phyloP scores from a whole-genome alignment of 2,329 filamentous ascomycete genomes.

The Scedosporium boydii region DNA sequence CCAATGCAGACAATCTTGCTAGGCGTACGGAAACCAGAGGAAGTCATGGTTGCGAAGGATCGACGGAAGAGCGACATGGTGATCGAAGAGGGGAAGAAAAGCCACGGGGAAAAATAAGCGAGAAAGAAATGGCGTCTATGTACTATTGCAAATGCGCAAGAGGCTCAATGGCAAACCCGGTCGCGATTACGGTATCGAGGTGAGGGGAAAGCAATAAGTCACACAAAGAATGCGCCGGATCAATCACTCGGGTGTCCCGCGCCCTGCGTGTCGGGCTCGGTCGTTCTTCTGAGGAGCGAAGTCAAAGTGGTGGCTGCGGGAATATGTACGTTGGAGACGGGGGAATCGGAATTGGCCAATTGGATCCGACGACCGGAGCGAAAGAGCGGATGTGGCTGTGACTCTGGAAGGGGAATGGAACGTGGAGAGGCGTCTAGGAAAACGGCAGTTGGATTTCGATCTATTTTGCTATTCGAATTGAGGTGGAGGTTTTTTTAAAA shows the following conservation, averaged over 20 bases:
- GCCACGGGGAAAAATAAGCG: neutral
- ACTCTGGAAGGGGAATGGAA: neutral
- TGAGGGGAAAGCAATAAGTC: neutral
- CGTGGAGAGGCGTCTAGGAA: neutral
- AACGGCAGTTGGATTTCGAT: too few species aligned
- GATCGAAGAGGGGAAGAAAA: neutral
- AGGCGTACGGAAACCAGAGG: constrained; percentile 41
- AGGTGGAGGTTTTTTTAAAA: too few species aligned
- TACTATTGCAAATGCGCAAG: neutral
- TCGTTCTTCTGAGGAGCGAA: neutral
- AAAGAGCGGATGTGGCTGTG: neutral
- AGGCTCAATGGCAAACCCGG: neutral
- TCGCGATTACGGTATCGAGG: neutral
- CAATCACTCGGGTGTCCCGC: neutral
- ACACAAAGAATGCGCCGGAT: neutral
- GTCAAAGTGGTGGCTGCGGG: neutral
- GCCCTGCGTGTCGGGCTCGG: neutral
- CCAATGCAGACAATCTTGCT: constrained; percentile 87
- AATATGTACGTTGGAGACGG: neutral
- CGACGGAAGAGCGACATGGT: constrained; percentile 27
- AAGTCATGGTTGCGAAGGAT: constrained; percentile 27
- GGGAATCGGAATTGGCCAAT: neutral
- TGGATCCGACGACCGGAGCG: neutral
- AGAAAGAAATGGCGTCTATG: neutral
- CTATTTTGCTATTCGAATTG: too few species aligned